A percentile compares a stretch with the other conserved stretches of the same genome.
Conservation (phyloP, 768 basidiomycete genomes). For the Leccinum sublutescens region DNA sequence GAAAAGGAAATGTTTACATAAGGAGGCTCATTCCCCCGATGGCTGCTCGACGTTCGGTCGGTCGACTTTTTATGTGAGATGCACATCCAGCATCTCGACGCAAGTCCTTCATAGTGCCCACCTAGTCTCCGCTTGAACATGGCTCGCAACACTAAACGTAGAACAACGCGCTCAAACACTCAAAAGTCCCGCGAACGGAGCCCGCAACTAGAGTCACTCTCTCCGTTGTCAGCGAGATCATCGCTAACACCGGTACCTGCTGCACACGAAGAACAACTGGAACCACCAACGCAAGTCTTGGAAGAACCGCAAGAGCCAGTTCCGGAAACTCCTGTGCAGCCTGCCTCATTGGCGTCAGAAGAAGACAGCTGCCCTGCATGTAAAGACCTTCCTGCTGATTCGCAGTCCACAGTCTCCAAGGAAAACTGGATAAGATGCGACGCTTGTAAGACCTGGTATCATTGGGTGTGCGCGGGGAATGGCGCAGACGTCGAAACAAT, state of each 20-base stretch:
- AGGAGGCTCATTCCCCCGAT: constrained; percentile 3
- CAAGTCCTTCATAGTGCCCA: constrained; percentile 9
- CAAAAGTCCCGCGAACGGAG: constrained; percentile 37
- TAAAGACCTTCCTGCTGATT: constrained; percentile 32
- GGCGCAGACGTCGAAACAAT: constrained; percentile 62
- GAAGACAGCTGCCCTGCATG: constrained; percentile 54
- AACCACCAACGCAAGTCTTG: constrained; percentile 13
- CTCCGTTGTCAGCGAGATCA: constrained; percentile 31
- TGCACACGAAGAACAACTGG: constrained; percentile 15
- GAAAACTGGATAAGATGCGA: constrained; percentile 86
- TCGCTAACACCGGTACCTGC: constrained; percentile 29
- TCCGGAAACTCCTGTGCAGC: constrained; percentile 14
- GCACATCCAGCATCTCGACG: constrained; percentile 8
- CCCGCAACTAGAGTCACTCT: constrained; percentile 31
- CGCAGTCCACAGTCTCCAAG: constrained; percentile 46
- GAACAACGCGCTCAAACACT: constrained; percentile 38
- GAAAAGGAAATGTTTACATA: constrained; percentile 28
- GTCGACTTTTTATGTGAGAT: constrained; percentile 14
- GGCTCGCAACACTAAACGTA: constrained; percentile 43
- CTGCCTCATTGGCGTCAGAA: constrained; percentile 13
- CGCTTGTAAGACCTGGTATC: constrained; percentile 78
- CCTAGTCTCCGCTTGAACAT: constrained; percentile 27
- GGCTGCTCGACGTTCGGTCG: constrained; percentile 4
- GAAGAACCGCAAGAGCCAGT: constrained; percentile 17
- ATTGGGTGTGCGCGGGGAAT: constrained; percentile 77